Conservation (phyloP, 306 rosid genomes). For the Sicyos edulis region DNA sequence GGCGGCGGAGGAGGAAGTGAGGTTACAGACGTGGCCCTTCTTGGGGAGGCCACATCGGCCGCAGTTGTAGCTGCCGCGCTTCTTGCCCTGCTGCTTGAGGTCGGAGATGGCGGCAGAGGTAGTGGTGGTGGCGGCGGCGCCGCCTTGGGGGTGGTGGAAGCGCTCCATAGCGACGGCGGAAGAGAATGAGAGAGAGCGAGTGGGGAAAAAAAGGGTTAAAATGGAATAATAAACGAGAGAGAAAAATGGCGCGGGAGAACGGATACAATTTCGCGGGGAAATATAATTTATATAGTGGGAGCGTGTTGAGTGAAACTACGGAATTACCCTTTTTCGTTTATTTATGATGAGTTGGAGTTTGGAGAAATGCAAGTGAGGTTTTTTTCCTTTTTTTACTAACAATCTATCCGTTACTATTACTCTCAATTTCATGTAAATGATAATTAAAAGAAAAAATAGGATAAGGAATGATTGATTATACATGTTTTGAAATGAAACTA, state of each 20-base stretch:
- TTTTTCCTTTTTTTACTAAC: no score
- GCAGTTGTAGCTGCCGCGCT: constrained; percentile 79
- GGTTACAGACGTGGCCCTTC: constrained; percentile 69
- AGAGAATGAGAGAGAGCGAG: neutral
- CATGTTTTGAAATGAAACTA: no score
- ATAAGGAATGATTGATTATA: no score
- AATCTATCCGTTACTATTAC: no score
- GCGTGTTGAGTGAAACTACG: constrained; percentile 17
- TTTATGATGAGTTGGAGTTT: no score
- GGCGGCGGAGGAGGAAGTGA: constrained; percentile 24
- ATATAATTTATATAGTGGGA: constrained; percentile 13
- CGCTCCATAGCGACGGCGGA: constrained; percentile 34
- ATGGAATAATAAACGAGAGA: neutral
- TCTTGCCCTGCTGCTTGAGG: constrained; percentile 42
- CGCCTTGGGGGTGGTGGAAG: constrained; percentile 28
- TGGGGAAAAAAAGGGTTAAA: neutral
- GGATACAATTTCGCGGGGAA: constrained; percentile 33
- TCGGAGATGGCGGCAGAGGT: constrained; percentile 15
- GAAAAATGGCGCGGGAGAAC: constrained; percentile 38
- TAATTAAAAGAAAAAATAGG: no score
- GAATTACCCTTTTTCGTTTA: neutral
- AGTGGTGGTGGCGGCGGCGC: constrained; percentile 25
- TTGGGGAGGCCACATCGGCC: constrained; percentile 88
- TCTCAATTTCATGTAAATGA: no score
- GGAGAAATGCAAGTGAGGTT: no score